phyloP scores from a whole-genome alignment of 352 stramenopile genomes.

The Phytophthora niederhauseri region DNA sequence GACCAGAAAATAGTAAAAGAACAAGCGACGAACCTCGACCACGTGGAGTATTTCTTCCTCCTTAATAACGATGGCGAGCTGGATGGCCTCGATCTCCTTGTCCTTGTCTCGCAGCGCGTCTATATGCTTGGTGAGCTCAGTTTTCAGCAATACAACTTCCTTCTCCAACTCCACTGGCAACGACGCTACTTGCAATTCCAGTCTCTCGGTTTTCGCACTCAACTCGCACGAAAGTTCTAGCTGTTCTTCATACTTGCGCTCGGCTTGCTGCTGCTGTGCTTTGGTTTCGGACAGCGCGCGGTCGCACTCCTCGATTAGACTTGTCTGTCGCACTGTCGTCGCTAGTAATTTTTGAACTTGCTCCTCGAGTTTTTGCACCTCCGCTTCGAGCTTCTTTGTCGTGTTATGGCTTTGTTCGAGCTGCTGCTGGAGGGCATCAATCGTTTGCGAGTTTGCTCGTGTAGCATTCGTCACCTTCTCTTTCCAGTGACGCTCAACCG shows the following conservation, averaged over 20 bases:
- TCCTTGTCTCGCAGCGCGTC: slow-evolving; percentile 56
- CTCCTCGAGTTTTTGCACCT: slow-evolving; percentile 42
- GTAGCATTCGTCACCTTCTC: slow-evolving; percentile 34
- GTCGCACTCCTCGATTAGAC: slow-evolving; percentile 80
- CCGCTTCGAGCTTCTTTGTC: slow-evolving; percentile 31
- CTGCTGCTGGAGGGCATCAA: slow-evolving; percentile 33
- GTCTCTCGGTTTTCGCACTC: slow-evolving; percentile 35
- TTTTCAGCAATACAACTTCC: slow-evolving; percentile 39
- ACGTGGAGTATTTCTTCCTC: slow-evolving; percentile 47
- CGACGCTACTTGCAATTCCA: slow-evolving; percentile 45
- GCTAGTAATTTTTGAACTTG: slow-evolving; percentile 58
- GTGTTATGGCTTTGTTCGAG: slow-evolving; percentile 37
- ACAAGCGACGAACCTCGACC: slow-evolving; percentile 44
- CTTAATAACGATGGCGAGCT: slow-evolving; percentile 45
- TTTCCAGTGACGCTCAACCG: slow-evolving; percentile 43
- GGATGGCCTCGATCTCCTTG: slow-evolving; percentile 47
- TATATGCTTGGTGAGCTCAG: slow-evolving; percentile 47
- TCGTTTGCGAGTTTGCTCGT: slow-evolving; percentile 33
- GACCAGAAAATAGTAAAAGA: background rate
- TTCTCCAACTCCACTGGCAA: slow-evolving; percentile 32
- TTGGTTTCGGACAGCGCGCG: slow-evolving; percentile 55
- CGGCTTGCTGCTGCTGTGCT: slow-evolving; percentile 39
- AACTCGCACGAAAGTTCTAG: slow-evolving; percentile 40
- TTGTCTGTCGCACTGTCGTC: slow-evolving; percentile 69
- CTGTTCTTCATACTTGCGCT: slow-evolving; percentile 53